Conservation (phyloP, 441 rosid species). For the Daphne laureola region DNA sequence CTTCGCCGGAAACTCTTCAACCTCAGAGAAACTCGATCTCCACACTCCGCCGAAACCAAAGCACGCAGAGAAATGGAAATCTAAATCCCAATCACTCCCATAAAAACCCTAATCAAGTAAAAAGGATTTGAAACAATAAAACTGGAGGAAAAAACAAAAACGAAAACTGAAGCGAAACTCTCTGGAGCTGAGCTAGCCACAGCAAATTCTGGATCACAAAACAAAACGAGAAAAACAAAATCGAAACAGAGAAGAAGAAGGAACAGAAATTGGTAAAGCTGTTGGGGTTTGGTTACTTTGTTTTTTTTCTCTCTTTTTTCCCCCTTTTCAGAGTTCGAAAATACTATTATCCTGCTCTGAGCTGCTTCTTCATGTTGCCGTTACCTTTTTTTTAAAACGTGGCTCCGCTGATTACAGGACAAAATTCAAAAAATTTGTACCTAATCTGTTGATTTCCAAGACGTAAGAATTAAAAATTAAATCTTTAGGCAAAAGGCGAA, state of each 20-base stretch:
- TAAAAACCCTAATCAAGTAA: not conserved
- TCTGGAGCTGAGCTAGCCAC: not conserved
- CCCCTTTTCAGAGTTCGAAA: not conserved
- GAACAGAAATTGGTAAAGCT: too few relatives aligned
- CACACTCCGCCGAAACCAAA: too few relatives aligned
- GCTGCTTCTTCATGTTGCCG: too few relatives aligned
- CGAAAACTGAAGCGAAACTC: not conserved
- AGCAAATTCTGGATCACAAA: constrained; percentile 4
- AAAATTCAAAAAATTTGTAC: not conserved
- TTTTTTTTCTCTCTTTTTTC: not conserved
- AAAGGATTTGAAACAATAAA: not conserved
- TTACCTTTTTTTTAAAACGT: too few relatives aligned
- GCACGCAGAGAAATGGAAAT: not conserved
- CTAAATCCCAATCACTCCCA: not conserved
- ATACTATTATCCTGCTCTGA: too few relatives aligned
- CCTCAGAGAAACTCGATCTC: too few relatives aligned
- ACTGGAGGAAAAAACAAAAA: constrained; percentile 7
- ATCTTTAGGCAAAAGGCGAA: too few relatives aligned
- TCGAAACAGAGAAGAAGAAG: too few relatives aligned
- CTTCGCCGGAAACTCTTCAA: not conserved
- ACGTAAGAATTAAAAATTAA: too few relatives aligned
- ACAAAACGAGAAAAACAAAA: not conserved
- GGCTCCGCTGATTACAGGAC: not conserved
- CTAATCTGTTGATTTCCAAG: too few relatives aligned
- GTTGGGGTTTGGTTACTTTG: not conserved